Base-by-base conservation (phyloP, 192 early-diverging fungal genomes). In the Backusella parvicylindrica region DNA sequence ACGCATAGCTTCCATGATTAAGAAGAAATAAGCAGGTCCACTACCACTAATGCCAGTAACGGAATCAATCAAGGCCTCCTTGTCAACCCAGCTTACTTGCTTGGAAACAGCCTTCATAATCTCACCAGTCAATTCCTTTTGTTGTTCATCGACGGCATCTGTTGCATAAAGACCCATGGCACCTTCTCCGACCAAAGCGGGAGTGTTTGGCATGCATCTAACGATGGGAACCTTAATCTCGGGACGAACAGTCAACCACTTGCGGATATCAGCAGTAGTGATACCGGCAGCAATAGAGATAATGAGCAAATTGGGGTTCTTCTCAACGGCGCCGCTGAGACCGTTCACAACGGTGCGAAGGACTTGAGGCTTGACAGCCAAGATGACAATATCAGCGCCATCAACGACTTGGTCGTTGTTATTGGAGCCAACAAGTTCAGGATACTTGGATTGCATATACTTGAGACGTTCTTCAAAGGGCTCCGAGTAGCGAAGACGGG, bases 11-110 rank as follows among this genome's bases (percentile, higher is more conserved):
- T 96, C 96, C 81, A 96, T 88, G 70, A 98, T 84, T 75, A 96
- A 81, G 85, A 98, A 98, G 82, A 98, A 98, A 79, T 98, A 98
- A 2, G 97, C 97, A 3, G 97, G 97, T 4, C 97, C 97, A n/a
- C 91, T 93, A 2, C 97, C 95, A 66, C 91, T 93, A n/a, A 96
- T 82, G 3, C 90, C 94, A 1, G 94, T 96, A 37, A 97, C 95
- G 0, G 95, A 89, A 73, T 98, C 97, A 64, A 98, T 89, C 41
- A 91, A 82, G 0, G 56, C 40, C 74, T 98, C 95, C 1, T 75
- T 74, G 23, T 92, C 89, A 26, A 97, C 92, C 95, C 95, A 98
- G 60, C 90, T 89, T n/a, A 91, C 87, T 70, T 88, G 79, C 80
- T 93, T 93, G 47, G 94, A 92, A 43, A 98, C 90, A 37, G 93